A percentile compares a stretch with the other conserved stretches of the same genome.
These are phyloP conservation scores for Pseudozyma tsukubaensis DNA, from an alignment of 1,284 basidiomycete genomes.

Conservation along the genomic window DNA sequence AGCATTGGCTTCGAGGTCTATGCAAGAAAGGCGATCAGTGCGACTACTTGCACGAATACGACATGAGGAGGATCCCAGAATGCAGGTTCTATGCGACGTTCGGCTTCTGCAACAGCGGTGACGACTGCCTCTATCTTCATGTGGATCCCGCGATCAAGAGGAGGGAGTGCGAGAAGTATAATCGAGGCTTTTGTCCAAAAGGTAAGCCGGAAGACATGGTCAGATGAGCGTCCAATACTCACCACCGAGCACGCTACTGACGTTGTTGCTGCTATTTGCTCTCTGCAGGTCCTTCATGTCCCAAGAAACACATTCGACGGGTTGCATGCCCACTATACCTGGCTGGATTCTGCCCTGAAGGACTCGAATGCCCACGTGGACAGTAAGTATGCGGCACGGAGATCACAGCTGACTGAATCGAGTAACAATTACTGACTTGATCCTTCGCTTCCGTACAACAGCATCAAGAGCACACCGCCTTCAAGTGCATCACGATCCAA, in stretches of 20 bases:
- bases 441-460: slow-evolving; percentile 1
- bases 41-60: slow-evolving; percentile 99
- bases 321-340: slow-evolving; percentile 91
- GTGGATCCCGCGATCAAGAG: slow-evolving; percentile 87
- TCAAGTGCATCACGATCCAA: slow-evolving; percentile 60
- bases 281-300: slow-evolving; percentile 77
- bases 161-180: slow-evolving; percentile 90
- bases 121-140: slow-evolving; percentile 97
- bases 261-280: no score
- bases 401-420: neutral
- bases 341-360: slow-evolving; percentile 94
- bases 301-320: slow-evolving; percentile 90
- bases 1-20: slow-evolving; percentile 97
- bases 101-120: slow-evolving; percentile 96
- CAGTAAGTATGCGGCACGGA: slow-evolving; percentile 71
- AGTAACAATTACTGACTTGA: neutral
- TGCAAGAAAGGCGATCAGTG: slow-evolving; percentile 99
- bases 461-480: slow-evolving; percentile 63
- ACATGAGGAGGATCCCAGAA: slow-evolving; percentile 97
- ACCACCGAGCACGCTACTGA: no score
- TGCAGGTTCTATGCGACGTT: slow-evolving; percentile 99
- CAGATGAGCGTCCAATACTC: neutral
- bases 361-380: slow-evolving; percentile 86
- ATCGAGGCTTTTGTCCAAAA: slow-evolving; percentile 85
- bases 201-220: neutral